Percentiles rank a stretch among this genome's conserved stretches.
phyloP scores from a whole-genome alignment of 1,284 basidiomycete species.

The Apiotrichum domesticum region DNA sequence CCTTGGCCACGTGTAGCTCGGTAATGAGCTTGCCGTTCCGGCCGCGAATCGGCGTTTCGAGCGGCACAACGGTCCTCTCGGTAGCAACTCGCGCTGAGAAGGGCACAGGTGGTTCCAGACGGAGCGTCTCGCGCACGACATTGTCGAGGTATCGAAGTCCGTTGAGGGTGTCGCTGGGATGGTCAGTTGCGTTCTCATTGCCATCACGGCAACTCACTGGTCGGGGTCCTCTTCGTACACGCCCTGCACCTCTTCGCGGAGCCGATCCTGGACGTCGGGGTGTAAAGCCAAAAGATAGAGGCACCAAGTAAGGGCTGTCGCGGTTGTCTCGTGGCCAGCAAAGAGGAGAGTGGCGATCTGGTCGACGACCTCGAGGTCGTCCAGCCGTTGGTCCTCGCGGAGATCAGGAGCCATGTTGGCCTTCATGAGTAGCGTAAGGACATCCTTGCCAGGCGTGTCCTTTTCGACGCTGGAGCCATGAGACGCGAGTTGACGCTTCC shows the following conservation, averaged over 20 bases:
- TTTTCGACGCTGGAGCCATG: slow-evolving; percentile 30
- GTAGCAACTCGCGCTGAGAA: slow-evolving; percentile 42
- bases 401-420: slow-evolving; percentile 57
- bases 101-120: slow-evolving; percentile 61
- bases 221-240: slow-evolving; percentile 4
- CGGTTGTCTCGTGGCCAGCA: slow-evolving; percentile 69
- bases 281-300: slow-evolving; percentile 53
- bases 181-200: slow-evolving; percentile 3
- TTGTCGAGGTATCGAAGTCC: slow-evolving; percentile 55
- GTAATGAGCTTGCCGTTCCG: slow-evolving; percentile 45
- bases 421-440: slow-evolving; percentile 53
- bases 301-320: slow-evolving; percentile 51
- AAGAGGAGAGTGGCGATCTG: slow-evolving; percentile 69
- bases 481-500: not conserved
- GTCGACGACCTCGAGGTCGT: slow-evolving; percentile 60
- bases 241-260: slow-evolving; percentile 54
- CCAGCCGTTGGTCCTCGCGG: slow-evolving; percentile 55
- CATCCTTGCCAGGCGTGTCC: slow-evolving; percentile 46
- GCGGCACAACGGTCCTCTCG: slow-evolving; percentile 58
- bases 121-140: slow-evolving; percentile 62
- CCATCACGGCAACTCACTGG: not conserved
- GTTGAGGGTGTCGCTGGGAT: slow-evolving; percentile 33
- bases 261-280: slow-evolving; percentile 53
- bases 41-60: slow-evolving; percentile 47
- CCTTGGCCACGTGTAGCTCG: slow-evolving; percentile 32